Percentiles rank a stretch among this genome's conserved stretches.
phyloP scores from a whole-genome alignment of 805 yeast species.

The Pichia pseudocactophila region DNA sequence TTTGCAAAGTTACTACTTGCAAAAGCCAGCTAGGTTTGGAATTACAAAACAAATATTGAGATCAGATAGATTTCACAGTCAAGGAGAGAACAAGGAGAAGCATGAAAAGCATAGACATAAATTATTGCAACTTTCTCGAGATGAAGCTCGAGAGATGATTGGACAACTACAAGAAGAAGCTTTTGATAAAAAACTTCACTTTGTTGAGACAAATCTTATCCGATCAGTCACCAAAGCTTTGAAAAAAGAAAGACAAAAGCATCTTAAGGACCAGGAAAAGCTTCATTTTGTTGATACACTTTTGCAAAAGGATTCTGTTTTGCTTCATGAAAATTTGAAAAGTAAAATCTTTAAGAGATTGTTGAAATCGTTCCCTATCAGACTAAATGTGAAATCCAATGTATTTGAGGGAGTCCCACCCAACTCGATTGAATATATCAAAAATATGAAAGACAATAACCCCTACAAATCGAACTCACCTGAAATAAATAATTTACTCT shows the following conservation, averaged over 20 bases:
- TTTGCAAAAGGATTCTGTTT: slow-evolving; percentile 1
- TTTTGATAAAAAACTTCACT: slow-evolving; percentile 41
- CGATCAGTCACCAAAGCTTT: slow-evolving; percentile 35
- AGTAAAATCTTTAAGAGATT: slow-evolving; percentile 17
- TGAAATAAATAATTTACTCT: slow-evolving; percentile 37
- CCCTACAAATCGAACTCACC: slow-evolving; percentile 36
- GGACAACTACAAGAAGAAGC: slow-evolving; percentile 34
- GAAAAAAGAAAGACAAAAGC: slow-evolving; percentile 11
- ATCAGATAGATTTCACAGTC: slow-evolving; percentile 29
- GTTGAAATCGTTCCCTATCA: slow-evolving; percentile 8
- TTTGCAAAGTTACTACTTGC: slow-evolving; percentile 41
- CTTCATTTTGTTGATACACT: slow-evolving; percentile 4
- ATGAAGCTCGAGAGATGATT: slow-evolving; percentile 40
- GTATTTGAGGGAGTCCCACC: slow-evolving; percentile 1
- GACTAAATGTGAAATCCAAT: slow-evolving; percentile 9
- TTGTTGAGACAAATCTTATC: slow-evolving; percentile 24
- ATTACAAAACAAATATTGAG: slow-evolving; percentile 38
- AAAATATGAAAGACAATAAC: slow-evolving; percentile 23
- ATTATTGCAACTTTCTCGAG: slow-evolving; percentile 27
- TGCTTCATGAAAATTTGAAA: slow-evolving; percentile 9
- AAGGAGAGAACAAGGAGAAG: neutral
- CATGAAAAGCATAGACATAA: slow-evolving; percentile 26
- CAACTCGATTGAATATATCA: slow-evolving; percentile 20
- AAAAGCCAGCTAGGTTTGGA: slow-evolving; percentile 40
- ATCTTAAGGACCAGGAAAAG: neutral